Evolutionary conservation across 2,329 filamentous ascomycete genomes (phyloP).

Genomic region (Penicillium sp.): DNA sequence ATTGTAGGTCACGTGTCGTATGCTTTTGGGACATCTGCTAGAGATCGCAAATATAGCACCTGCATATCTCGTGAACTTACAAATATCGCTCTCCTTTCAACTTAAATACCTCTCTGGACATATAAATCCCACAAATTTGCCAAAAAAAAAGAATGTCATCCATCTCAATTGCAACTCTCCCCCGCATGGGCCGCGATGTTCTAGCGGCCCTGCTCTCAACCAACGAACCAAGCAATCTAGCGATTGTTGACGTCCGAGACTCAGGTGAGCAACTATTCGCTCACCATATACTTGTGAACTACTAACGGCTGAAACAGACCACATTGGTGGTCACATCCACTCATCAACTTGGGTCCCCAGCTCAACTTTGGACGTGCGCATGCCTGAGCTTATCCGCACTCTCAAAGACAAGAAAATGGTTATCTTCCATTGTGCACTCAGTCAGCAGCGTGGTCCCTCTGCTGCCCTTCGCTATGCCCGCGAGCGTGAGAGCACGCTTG

Average conservation of each 20-base stretch:
- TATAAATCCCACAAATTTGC: background rate
- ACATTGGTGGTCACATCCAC: slow-evolving; percentile 85
- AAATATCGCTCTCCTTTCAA: background rate
- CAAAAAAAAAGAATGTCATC: slow-evolving; percentile 42
- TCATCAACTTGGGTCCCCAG: slow-evolving; percentile 74
- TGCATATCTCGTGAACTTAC: slow-evolving; percentile 4
- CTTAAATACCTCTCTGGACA: background rate
- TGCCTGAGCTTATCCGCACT: slow-evolving; percentile 78
- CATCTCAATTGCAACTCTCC: slow-evolving; percentile 61
- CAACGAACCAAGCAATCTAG: slow-evolving; percentile 51
- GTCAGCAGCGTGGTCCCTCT: slow-evolving; percentile 82
- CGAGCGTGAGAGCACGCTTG: slow-evolving; percentile 59
- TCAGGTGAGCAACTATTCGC: slow-evolving; percentile 53
- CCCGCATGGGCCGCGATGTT: slow-evolving; percentile 65
- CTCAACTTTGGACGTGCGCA: slow-evolving; percentile 66
- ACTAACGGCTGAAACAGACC: slow-evolving; percentile 55
- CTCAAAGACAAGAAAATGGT: slow-evolving; percentile 76
- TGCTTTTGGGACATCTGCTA: background rate
- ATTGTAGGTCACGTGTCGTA: slow-evolving; percentile 26
- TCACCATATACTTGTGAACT: background rate
- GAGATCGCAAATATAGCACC: background rate
- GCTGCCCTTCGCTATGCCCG: slow-evolving; percentile 72
- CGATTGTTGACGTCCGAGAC: slow-evolving; percentile 87
- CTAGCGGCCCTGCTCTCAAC: slow-evolving; percentile 64
- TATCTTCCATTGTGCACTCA: slow-evolving; percentile 91